Evolutionary conservation across 352 stramenopile genomes (phyloP).

Genomic region (Pythium sp.): DNA sequence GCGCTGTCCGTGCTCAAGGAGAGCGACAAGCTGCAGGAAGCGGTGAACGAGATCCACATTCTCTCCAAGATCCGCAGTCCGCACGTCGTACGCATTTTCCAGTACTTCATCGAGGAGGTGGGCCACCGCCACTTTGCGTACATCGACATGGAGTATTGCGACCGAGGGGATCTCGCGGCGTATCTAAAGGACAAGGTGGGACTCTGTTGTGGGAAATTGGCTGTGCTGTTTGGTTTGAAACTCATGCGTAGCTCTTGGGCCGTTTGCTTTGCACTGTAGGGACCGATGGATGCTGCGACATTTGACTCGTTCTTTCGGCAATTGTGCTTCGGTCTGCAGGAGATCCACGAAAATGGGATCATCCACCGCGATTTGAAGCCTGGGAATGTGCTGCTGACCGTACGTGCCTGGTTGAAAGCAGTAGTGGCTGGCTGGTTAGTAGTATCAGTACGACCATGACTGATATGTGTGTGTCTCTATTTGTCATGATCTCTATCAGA

Average conservation of each 20-base stretch:
- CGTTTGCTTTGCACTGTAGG: slow-evolving; percentile 18
- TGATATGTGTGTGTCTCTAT: background rate
- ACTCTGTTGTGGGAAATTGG: background rate
- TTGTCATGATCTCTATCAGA: slow-evolving; percentile 26
- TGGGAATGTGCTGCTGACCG: slow-evolving; percentile 69
- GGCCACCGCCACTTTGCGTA: slow-evolving; percentile 74
- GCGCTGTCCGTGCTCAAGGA: slow-evolving; percentile 69
- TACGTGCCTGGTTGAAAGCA: slow-evolving; percentile 19
- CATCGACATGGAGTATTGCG: slow-evolving; percentile 84
- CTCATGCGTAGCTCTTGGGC: background rate
- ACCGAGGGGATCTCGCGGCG: slow-evolving; percentile 48
- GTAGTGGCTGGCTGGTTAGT: background rate
- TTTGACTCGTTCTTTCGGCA: slow-evolving; percentile 69
- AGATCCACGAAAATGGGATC: slow-evolving; percentile 65
- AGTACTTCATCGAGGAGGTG: slow-evolving; percentile 82
- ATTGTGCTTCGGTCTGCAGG: slow-evolving; percentile 60
- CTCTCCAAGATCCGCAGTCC: slow-evolving; percentile 55
- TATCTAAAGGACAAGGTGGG: slow-evolving; percentile 35
- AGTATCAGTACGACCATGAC: background rate
- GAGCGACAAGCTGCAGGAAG: slow-evolving; percentile 75
- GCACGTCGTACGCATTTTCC: slow-evolving; percentile 65
- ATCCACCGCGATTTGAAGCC: slow-evolving; percentile 81
- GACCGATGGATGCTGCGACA: slow-evolving; percentile 32
- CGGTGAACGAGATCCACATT: slow-evolving; percentile 73
- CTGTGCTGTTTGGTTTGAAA: background rate